These are phyloP conservation scores for Candida nemodendra DNA, from an alignment of 805 yeast genomes.

Conservation along the genomic window DNA sequence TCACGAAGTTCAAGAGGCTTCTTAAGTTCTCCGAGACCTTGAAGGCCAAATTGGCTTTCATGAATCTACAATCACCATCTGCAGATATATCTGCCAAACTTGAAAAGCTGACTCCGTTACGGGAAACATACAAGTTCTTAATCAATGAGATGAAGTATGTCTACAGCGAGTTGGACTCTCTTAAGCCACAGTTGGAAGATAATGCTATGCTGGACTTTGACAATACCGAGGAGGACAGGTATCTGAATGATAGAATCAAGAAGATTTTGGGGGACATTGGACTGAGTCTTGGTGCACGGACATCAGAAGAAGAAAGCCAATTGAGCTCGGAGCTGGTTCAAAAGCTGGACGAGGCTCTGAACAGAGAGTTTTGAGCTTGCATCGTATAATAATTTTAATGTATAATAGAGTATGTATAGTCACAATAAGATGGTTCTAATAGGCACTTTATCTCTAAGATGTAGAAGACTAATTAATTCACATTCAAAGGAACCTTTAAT, in stretches of 20 bases:
- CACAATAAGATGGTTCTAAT: too few relatives aligned
- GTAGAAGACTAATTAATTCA: too few relatives aligned
- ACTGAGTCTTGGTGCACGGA: conserved; percentile 1
- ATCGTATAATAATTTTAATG: background rate
- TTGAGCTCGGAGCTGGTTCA: conserved; percentile 14
- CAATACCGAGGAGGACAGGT: conserved; percentile 19
- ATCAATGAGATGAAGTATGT: conserved; percentile 22
- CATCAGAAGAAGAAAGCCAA: conserved; percentile 1
- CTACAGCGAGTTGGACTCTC: conserved; percentile 17
- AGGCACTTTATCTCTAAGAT: too few relatives aligned
- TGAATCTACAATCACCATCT: conserved; percentile 10
- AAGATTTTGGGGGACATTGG: conserved; percentile 13
- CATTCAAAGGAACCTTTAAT: too few relatives aligned
- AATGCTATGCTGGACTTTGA: conserved; percentile 8
- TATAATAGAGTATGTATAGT: too few relatives aligned
- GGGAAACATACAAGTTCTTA: conserved; percentile 28
- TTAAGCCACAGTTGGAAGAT: conserved; percentile 12
- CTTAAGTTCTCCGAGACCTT: conserved; percentile 28
- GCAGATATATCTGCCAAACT: conserved; percentile 5
- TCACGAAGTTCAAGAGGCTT: conserved; percentile 39
- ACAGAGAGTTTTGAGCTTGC: conserved; percentile 2
- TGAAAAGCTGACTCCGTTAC: conserved; percentile 25
- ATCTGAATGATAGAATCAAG: conserved; percentile 18
- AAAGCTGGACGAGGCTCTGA: conserved; percentile 12
- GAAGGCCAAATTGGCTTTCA: conserved; percentile 8